Evolutionary conservation across 116 monocot genomes (phyloP), one percentile per base, ranked within the genome.

Genomic region (Papilionanthe hybrid): DNA sequence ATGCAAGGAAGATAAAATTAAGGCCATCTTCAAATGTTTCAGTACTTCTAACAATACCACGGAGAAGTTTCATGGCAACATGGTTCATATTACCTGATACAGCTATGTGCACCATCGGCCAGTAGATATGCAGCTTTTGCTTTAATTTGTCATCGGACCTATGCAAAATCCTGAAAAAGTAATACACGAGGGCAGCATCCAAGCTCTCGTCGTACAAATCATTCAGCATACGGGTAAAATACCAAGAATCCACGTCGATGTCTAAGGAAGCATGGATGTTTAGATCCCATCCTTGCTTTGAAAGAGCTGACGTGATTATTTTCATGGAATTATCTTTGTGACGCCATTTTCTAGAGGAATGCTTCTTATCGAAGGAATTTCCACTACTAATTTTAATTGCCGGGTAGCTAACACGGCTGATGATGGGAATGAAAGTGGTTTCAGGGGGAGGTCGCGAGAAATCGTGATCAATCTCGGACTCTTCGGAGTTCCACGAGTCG

Each of bases 71-170:
- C 77, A 81, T 23, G 10, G 90, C 90, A 13, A 87, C 58, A 75
- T 87, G 81, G 30, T 87, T 87, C 90, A 87, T 85, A 32, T 87
- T 85, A 8, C 87, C 90, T 45, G 53, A 75, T 9, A 83, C 87
- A 13, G 85, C 68, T 76, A 90, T 81, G 77, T 90, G 85, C 7
- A 85, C 75, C 87, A 90, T 81, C 0, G 85, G 56, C 47, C 83
- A 90, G 9, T 83, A 69, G 9, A 68, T 9, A 0, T 42, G 80
- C 22, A 85, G 8, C 37, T 81, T 78, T 25, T 87, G 84, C 11
- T 49, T 41, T 43, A 17, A 22, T 8, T 71, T 75, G 48, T 76
- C 63, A 43, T 22, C 80, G 28, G 0, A 48, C 71, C 81, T 75
- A 58, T 57, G 81, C 47, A 77, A 83, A 75, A 42, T 57, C 28